Conservation (phyloP, 768 basidiomycete species). For the Chalciporus chontae region DNA sequence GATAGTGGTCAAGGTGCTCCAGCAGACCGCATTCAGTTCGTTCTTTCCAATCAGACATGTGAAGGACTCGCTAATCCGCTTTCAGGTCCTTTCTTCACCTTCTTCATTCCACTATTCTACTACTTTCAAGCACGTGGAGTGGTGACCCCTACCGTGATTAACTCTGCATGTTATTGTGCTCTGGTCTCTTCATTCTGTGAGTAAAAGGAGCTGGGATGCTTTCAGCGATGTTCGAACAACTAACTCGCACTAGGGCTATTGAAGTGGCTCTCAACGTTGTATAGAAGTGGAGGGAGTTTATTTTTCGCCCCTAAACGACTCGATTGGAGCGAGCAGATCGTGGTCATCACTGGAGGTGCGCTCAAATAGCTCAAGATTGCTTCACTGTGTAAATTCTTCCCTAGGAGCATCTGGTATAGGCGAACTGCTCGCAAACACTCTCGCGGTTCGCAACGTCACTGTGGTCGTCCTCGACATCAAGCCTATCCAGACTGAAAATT, state of each 20-base stretch:
- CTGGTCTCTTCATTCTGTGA: conserved; percentile 63
- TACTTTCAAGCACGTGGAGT: conserved; percentile 62
- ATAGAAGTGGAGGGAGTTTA: conserved; percentile 69
- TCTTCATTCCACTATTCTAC: conserved; percentile 76
- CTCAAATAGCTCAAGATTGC: background rate
- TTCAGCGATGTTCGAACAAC: background rate
- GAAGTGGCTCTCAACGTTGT: conserved; percentile 67
- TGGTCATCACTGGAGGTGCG: conserved; percentile 88
- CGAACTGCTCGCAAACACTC: conserved; percentile 80
- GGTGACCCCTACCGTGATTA: conserved; percentile 49
- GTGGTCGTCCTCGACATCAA: conserved; percentile 87
- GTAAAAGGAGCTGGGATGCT: conserved; percentile 25
- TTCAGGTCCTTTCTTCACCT: conserved; percentile 80
- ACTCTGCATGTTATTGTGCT: conserved; percentile 53
- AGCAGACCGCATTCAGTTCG: conserved; percentile 78
- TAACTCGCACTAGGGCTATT: conserved; percentile 49
- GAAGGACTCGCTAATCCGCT: conserved; percentile 4
- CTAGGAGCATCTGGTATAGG: conserved; percentile 88
- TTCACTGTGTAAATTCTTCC: background rate
- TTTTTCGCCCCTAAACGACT: conserved; percentile 57
- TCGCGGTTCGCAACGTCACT: conserved; percentile 76
- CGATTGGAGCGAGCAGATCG: conserved; percentile 87
- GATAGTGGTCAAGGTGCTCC: conserved; percentile 72
- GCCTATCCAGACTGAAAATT: conserved; percentile 71
- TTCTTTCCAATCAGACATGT: conserved; percentile 1